Evolutionary conservation across 495 filamentous ascomycete species (phyloP).

Genomic region (Collariella sp.): DNA sequence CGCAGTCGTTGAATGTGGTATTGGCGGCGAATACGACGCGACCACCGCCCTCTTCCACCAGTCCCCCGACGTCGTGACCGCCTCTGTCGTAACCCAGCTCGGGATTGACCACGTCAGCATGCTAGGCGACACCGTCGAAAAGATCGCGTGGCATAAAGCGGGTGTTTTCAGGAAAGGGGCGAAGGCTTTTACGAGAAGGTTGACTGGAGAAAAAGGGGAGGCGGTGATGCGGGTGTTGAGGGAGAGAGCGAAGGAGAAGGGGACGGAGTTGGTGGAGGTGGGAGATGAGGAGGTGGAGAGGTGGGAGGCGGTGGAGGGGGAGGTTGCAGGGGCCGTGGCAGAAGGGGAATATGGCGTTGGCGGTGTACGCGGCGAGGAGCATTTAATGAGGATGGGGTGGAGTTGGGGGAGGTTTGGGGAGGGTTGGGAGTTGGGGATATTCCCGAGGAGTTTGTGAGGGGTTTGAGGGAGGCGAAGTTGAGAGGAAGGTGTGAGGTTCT

Average conservation of each 20-base stretch:
- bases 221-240: constrained; percentile 34
- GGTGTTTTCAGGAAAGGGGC: constrained; percentile 40
- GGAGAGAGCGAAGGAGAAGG: constrained; percentile 32
- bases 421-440: constrained; percentile 13
- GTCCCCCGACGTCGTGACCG: constrained; percentile 24
- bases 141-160: constrained; percentile 48
- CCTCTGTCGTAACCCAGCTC: constrained; percentile 37
- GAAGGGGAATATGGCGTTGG: constrained; percentile 39
- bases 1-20: constrained; percentile 43
- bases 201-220: constrained; percentile 11
- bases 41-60: constrained; percentile 48
- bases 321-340: constrained; percentile 36
- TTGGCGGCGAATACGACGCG: constrained; percentile 45
- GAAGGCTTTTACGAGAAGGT: constrained; percentile 31
- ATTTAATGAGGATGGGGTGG: constrained; percentile 17
- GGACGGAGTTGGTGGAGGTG: constrained; percentile 25
- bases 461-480: constrained; percentile 56
- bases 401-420: constrained; percentile 16
- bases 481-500: constrained; percentile 70
- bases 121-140: constrained; percentile 38
- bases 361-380: constrained; percentile 34
- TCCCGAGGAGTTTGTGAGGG: constrained; percentile 50
- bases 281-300: constrained; percentile 26
- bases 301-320: constrained; percentile 30
- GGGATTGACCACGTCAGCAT: constrained; percentile 44